Base-by-base conservation (phyloP, 371 early-diverging fungal species). In the Chytridium lagenaria region DNA sequence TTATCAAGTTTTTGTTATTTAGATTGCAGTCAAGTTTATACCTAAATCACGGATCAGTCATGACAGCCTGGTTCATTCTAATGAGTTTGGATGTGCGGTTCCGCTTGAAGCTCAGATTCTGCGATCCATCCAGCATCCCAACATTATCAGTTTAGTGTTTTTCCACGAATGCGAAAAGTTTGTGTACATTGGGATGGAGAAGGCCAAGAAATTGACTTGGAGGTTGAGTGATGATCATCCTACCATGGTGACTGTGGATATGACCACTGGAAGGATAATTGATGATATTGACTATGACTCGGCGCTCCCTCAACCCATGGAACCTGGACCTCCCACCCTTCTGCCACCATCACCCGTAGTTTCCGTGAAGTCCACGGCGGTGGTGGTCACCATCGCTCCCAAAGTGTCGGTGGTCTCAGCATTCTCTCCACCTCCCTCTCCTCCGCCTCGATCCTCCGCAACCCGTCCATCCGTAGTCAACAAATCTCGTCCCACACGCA, bases 81-180 rank as follows among this genome's bases (percentile, higher is more conserved):
- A 52, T 16, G 50, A 36, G 7, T 68, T 51, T 38, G 37, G 37
- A 1, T 65, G 16, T 36, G 22, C 26, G 19, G 40, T 78, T 10
- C 78, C 78, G 7, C 50, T 75, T 1, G 78, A 78, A 49, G 72
- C 72, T 15, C 71, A 74, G 22, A 69, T 75, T 15, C 44, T 78
- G 10, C 50, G 67, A 19, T 23, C 31, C 16, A 30, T 71, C 5
- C 16, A 40, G 2, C 78, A 78, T 51, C 68, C 72, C 1, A 78
- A 78, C 52, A 65, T 78, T 31, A 72, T 72, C 19, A 26, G 50
- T 0, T 78, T 78, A 65, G 12, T 50, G 36, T 72, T 26, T 2
- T 49, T 74, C 3, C 59, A 64, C 23, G 2, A 23, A 30, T 64
- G 68, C 61, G 75, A 78, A 19, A 22, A 33, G 5, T 75, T 55